These are phyloP conservation scores for Stagonosporopsis cucurbitacearum DNA, from an alignment of 2,329 filamentous ascomycete species.

Conservation along the genomic window DNA sequence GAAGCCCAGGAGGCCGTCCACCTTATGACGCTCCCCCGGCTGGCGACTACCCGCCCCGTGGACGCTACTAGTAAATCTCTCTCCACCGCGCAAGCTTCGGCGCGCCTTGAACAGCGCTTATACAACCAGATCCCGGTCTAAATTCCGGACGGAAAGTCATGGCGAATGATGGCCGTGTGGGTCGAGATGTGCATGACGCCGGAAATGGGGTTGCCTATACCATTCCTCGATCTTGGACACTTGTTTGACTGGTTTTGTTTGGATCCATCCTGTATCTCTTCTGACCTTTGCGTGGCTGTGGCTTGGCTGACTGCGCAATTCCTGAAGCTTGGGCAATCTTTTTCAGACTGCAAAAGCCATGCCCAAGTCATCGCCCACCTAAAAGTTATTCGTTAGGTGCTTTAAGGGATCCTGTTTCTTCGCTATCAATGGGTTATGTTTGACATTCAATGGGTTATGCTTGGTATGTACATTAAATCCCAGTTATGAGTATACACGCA, in stretches of 20 bases:
- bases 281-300: slow-evolving; percentile 2
- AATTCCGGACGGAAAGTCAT: slow-evolving; percentile 8
- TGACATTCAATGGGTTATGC: slow-evolving; percentile 18
- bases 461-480: slow-evolving; percentile 16
- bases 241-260: slow-evolving; percentile 14
- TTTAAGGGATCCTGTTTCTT: slow-evolving; percentile 1
- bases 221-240: slow-evolving; percentile 7
- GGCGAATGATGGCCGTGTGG: background rate
- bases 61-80: slow-evolving; percentile 43
- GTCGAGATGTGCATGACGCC: background rate
- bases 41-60: slow-evolving; percentile 54
- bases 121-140: slow-evolving; percentile 12
- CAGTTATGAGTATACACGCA: slow-evolving; percentile 10
- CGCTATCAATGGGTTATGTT: slow-evolving; percentile 16
- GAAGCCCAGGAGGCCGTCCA: slow-evolving; percentile 67
- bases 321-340: background rate
- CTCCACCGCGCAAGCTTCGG: slow-evolving; percentile 3
- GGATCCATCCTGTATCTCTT: slow-evolving; percentile 15
- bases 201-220: slow-evolving; percentile 6
- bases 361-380: background rate
- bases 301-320: slow-evolving; percentile 1
- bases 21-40: slow-evolving; percentile 51
- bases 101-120: slow-evolving; percentile 15
- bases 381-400: slow-evolving; percentile 10
- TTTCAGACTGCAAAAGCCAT: slow-evolving; percentile 2